phyloP scores from a whole-genome alignment of 2,329 filamentous ascomycete species.

The Akanthomyces lecanii region DNA sequence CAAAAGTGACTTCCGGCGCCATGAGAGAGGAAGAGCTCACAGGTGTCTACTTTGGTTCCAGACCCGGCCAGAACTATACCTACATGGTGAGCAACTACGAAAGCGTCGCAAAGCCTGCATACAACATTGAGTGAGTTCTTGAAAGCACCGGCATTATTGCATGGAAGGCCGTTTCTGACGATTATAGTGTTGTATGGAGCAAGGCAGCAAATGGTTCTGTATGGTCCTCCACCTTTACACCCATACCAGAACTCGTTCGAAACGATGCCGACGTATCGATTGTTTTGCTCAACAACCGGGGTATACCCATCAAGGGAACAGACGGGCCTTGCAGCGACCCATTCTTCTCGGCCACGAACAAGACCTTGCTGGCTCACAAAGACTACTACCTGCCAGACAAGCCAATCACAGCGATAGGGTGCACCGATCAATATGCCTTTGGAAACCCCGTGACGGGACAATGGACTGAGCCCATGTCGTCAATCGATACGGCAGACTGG shows the following conservation, averaged over 20 bases:
- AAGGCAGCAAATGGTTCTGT: background rate
- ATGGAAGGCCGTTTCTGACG: background rate
- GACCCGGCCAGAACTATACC: background rate
- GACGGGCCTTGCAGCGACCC: conserved; percentile 14
- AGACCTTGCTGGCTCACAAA: background rate
- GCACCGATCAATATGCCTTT: conserved; percentile 16
- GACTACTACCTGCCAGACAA: conserved; percentile 15
- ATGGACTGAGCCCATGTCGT: conserved; percentile 4
- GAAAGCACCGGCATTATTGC: background rate
- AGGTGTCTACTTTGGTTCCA: conserved; percentile 2
- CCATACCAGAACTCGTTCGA: conserved; percentile 5
- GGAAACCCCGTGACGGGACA: conserved; percentile 3
- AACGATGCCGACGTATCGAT: conserved; percentile 16
- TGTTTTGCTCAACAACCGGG: conserved; percentile 16
- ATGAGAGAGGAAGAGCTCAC: background rate
- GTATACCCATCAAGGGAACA: conserved; percentile 9
- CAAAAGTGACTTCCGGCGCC: background rate
- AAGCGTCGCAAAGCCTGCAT: conserved; percentile 3
- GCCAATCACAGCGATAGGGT: conserved; percentile 14
- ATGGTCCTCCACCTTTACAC: background rate
- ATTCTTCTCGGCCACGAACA: conserved; percentile 14
- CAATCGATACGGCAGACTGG: background rate
- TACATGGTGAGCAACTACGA: conserved; percentile 12
- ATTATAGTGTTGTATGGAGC: background rate
- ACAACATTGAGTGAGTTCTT: conserved; percentile 4